Conservation (phyloP, 805 yeast genomes). For the Lipomyces mesembrius region DNA sequence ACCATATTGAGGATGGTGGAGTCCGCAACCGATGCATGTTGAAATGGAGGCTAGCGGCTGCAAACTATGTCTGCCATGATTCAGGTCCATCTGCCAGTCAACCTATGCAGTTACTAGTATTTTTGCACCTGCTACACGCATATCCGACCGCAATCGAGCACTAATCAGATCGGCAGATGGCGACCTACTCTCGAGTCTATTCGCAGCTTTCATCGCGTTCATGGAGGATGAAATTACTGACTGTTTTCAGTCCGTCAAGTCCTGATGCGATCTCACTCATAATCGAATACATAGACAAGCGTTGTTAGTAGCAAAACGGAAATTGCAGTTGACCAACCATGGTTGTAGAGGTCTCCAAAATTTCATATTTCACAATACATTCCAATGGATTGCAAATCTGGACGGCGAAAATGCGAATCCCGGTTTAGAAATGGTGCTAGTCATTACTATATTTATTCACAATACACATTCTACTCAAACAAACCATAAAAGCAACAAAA, state of each 20-base stretch:
- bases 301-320: no score
- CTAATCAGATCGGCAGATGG: neutral
- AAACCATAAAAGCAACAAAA: slow-evolving; percentile 15
- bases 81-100: slow-evolving; percentile 1
- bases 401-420: neutral
- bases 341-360: neutral
- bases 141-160: neutral
- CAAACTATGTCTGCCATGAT: slow-evolving; percentile 7
- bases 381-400: neutral
- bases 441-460: slow-evolving; percentile 7
- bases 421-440: neutral
- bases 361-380: neutral
- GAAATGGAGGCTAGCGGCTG: neutral
- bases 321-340: neutral
- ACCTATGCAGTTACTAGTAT: neutral
- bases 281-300: neutral
- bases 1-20: neutral
- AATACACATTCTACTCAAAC: slow-evolving; percentile 20
- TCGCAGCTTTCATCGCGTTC: neutral
- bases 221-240: neutral
- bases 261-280: neutral
- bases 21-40: neutral
- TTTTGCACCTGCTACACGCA: neutral
- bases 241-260: neutral
- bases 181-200: neutral